A percentile compares a stretch with the other conserved stretches of the same genome.
phyloP scores from a whole-genome alignment of 1,139 yeast species.

The Magnusiomyces starmeri region DNA sequence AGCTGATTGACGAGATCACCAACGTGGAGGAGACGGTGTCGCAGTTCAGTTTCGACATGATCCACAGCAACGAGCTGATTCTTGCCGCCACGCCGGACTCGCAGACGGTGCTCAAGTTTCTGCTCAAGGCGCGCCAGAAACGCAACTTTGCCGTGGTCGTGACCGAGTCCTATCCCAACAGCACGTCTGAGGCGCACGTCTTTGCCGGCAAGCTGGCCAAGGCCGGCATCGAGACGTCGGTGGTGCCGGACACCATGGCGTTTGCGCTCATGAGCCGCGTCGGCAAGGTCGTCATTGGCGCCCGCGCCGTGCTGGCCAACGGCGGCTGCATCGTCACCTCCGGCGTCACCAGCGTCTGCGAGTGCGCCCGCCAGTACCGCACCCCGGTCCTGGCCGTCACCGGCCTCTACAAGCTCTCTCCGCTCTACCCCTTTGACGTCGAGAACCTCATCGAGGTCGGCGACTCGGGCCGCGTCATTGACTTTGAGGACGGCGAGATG shows the following conservation, averaged over 20 bases:
- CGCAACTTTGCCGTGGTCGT: slow-evolving; percentile 88
- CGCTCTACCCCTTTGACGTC: slow-evolving; percentile 86
- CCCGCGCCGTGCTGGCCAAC: slow-evolving; percentile 87
- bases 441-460: slow-evolving; percentile 90
- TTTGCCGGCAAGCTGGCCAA: slow-evolving; percentile 76
- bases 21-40: slow-evolving; percentile 88
- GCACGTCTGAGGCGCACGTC: slow-evolving; percentile 61
- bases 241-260: slow-evolving; percentile 88
- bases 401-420: slow-evolving; percentile 87
- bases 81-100: slow-evolving; percentile 93
- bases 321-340: slow-evolving; percentile 90
- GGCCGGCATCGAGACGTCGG: slow-evolving; percentile 81
- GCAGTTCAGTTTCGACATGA: slow-evolving; percentile 82
- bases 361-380: slow-evolving; percentile 88
- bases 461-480: slow-evolving; percentile 76
- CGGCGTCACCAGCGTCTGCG: slow-evolving; percentile 90
- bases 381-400: slow-evolving; percentile 96
- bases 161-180: slow-evolving; percentile 89
- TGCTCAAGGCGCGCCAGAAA: slow-evolving; percentile 80
- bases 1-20: slow-evolving; percentile 83
- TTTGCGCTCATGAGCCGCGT: slow-evolving; percentile 97
- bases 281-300: slow-evolving; percentile 90
- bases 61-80: slow-evolving; percentile 88
- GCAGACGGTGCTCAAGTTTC: slow-evolving; percentile 77
- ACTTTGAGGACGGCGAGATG: slow-evolving; percentile 52